Evolutionary conservation across 805 yeast genomes (phyloP).

Genomic region (Starmerella cellae): DNA sequence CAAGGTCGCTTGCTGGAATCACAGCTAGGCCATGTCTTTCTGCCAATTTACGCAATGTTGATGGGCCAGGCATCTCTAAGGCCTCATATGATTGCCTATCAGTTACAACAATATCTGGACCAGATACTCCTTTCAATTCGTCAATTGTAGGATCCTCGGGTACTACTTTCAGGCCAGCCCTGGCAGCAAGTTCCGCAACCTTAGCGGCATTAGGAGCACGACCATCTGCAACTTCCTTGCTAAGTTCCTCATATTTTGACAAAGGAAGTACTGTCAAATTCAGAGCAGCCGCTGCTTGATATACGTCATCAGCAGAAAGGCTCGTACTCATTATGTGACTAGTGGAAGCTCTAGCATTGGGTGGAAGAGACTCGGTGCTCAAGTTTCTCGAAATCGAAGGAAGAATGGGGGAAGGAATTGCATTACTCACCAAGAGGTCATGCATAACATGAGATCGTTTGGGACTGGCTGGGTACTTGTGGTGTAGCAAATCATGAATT

Average conservation of each 20-base stretch:
- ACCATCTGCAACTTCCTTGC: slow-evolving; percentile 16
- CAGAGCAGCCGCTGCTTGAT: slow-evolving; percentile 15
- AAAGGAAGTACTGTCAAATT: slow-evolving; percentile 13
- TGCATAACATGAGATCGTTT: slow-evolving; percentile 3
- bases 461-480: background rate
- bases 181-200: slow-evolving; percentile 19
- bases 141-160: slow-evolving; percentile 13
- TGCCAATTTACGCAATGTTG: slow-evolving; percentile 13
- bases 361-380: background rate
- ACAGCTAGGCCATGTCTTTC: slow-evolving; percentile 18
- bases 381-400: background rate
- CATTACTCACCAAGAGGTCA: background rate
- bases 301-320: slow-evolving; percentile 5
- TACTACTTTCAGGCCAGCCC: slow-evolving; percentile 11
- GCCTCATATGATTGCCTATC: slow-evolving; percentile 15
- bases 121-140: slow-evolving; percentile 10
- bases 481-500: slow-evolving; percentile 4
- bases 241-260: slow-evolving; percentile 7
- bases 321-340: background rate
- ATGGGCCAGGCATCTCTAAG: slow-evolving; percentile 16
- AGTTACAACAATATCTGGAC: slow-evolving; percentile 12
- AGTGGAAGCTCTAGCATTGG: background rate
- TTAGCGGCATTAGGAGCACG: slow-evolving; percentile 25
- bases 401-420: background rate
- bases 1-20: slow-evolving; percentile 18